Percentiles rank a stretch among this genome's conserved stretches.
These are phyloP conservation scores for Verticillium albo-atrum DNA, from an alignment of 2,329 filamentous ascomycete genomes.

Conservation along the genomic window DNA sequence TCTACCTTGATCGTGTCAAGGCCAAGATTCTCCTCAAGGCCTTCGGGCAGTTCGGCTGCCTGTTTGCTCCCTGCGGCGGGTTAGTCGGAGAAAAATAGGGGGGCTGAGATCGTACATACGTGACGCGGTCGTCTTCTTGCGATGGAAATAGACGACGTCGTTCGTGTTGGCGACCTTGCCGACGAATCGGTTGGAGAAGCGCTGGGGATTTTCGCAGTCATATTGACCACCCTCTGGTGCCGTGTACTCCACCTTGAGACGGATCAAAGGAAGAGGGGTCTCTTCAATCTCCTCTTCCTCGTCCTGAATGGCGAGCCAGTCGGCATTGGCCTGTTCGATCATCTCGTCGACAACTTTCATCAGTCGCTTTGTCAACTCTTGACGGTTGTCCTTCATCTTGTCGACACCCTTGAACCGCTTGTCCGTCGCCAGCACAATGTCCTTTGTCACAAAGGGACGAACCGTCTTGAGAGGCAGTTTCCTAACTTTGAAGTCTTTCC, in stretches of 20 bases:
- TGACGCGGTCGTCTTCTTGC: constrained; percentile 66
- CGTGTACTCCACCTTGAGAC: constrained; percentile 86
- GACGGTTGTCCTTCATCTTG: constrained; percentile 76
- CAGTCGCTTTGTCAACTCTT: constrained; percentile 72
- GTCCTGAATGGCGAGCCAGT: constrained; percentile 78
- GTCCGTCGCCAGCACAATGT: constrained; percentile 74
- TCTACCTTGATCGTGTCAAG: constrained; percentile 83
- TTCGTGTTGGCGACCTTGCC: constrained; percentile 91
- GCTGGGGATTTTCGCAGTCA: constrained; percentile 90
- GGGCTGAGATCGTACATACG: constrained; percentile 26
- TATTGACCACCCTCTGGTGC: constrained; percentile 80
- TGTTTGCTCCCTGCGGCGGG: constrained; percentile 35
- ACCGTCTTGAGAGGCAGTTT: constrained; percentile 83
- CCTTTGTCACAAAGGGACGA: constrained; percentile 82
- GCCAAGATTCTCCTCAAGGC: constrained; percentile 56
- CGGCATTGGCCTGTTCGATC: constrained; percentile 75
- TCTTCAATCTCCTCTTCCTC: constrained; percentile 51
- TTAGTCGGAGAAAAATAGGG: constrained; percentile 13
- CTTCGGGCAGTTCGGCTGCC: constrained; percentile 58
- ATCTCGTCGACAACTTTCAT: constrained; percentile 77
- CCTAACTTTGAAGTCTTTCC: constrained; percentile 74
- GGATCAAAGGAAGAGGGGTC: constrained; percentile 74
- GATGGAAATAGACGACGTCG: constrained; percentile 89
- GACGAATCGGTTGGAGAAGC: constrained; percentile 89
- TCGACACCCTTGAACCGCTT: constrained; percentile 73